Evolutionary conservation across 805 yeast genomes (phyloP), one percentile per base, ranked within the genome.

Genomic region (Saccharomyces jurei): DNA sequence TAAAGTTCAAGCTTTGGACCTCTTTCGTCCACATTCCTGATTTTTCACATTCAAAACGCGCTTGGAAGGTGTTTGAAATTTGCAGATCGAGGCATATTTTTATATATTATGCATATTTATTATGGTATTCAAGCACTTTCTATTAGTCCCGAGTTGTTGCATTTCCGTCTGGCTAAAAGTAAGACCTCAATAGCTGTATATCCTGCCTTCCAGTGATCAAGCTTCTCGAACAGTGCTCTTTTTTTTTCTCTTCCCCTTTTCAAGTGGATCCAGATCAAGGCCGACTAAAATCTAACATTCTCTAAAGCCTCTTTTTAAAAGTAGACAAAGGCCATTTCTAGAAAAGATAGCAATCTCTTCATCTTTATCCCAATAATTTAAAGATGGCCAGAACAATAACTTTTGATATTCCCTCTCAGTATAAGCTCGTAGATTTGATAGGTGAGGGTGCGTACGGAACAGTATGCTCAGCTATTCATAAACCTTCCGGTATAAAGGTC

Each of bases 371-470:
- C 17, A 31, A 17, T 8, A 6, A 17, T 17, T 36, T 11, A 17
- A 36, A 36, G 9, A 68, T 68, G 71, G 63, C 72, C n/a, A 69
- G 81, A 54, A 78, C 80, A 49, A 77, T 78, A 53, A 77, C 82
- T 2, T 86, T 84, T 70, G 84, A 84, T 61, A 79, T 86, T 14
- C 81, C 85, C 2, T 77, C 80, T 49, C 81, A 80, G 59, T 87
- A 82, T 64, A 80, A 80, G 56, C 77, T 86, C 6, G 72, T 74
- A 21, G 81, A 80, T 55, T 73, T 84, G 4, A 72, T 87, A 5
- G 95, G 95, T 4, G 88, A 85, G 66, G 95, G 95, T 1, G 90
- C 94, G 0, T 87, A 87, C 60, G 94, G 95, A 0, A 78, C 86
- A 2, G 95, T 87, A 4, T 85, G 87, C 49, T 77, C 82, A 3